Conservation (phyloP, 148 eudicot genomes). For the Rhododendron molle region DNA sequence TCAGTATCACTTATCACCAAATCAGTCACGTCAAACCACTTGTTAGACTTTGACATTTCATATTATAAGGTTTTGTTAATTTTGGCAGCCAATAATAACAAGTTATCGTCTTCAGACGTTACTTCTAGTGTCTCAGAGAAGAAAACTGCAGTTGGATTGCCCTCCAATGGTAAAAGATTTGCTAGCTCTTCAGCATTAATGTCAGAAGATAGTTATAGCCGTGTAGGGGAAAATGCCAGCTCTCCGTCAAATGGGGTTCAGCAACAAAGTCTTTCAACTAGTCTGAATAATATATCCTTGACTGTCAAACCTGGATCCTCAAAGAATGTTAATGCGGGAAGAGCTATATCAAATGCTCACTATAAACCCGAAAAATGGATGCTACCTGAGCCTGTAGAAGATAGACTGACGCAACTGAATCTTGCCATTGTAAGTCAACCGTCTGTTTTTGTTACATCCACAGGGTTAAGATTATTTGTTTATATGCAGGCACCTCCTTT, state of each 20-base stretch:
- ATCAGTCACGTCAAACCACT: background rate
- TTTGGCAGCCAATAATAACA: slow-evolving; percentile 16
- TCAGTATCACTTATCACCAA: background rate
- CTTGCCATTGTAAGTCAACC: slow-evolving; percentile 81
- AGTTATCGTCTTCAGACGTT: slow-evolving; percentile 23
- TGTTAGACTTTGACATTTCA: background rate
- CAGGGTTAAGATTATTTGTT: background rate
- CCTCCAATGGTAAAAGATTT: slow-evolving; percentile 32
- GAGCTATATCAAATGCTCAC: slow-evolving; percentile 29
- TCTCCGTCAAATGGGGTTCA: slow-evolving; percentile 28
- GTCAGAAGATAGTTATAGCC: slow-evolving; percentile 22
- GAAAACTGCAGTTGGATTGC: slow-evolving; percentile 25
- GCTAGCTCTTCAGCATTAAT: slow-evolving; percentile 26
- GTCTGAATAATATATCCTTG: slow-evolving; percentile 34
- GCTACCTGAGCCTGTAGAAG: slow-evolving; percentile 49
- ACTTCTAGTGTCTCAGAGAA: slow-evolving; percentile 25
- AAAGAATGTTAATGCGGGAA: slow-evolving; percentile 33
- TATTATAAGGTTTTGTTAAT: background rate
- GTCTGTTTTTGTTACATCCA: background rate
- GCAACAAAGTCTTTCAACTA: slow-evolving; percentile 28
- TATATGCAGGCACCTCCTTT: background rate
- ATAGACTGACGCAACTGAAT: slow-evolving; percentile 62
- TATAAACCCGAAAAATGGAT: slow-evolving; percentile 90
- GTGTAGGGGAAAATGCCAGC: slow-evolving; percentile 19
- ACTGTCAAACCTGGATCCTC: slow-evolving; percentile 40